Evolutionary conservation across 495 filamentous ascomycete species (phyloP), one percentile per base, ranked within the genome.

Genomic region (Hyaloscypha hepaticicola): DNA sequence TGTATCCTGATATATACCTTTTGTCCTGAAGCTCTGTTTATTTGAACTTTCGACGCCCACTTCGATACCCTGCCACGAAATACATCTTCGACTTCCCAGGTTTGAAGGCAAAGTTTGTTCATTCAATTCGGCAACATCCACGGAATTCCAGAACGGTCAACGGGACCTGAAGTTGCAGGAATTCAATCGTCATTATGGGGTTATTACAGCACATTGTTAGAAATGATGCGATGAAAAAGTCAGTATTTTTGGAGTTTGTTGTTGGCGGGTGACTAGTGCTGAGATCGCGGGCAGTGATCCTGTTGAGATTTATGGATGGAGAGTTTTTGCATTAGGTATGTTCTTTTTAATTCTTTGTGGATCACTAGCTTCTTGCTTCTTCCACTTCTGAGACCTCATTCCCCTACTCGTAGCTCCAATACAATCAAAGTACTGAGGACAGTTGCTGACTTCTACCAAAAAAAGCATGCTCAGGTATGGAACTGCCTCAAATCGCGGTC

Each of bases 191-290:
- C 27, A 64, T 58, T 5, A 78, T 74, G 72, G 72, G 69, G 67
- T 59, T 91, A 58, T 74, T 91, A 33, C 81, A 77, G 65, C 85
- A 82, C 65, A 85, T 93, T 70, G 86, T 91, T 66, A 85, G 85
- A 75, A 93, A 93, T 84, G 88, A 91, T 66, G 86, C 90, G 50
- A 91, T 91, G 86, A 88, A 83, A 75, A 77, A 75, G 69, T 69
- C 5, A 56, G 69, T 64, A n/a, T 29, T 38, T 31, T 33, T 12
- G 14, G 26, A 24, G 2, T 9, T 58, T n/a, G 28, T 9, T 5
- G 8, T 3, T 27, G 38, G 38, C 16, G 11, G 38, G 16, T 16
- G 38, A 16, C 4, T 16, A 4, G 38, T 45, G 24, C 52, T 88
- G 90, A 62, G 24, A 34, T 66, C 60, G 28, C 12, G 28, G 14